Percentiles rank a stretch among this genome's conserved stretches.
These are phyloP conservation scores for Aspergillus asperescens DNA, from an alignment of 495 filamentous ascomycete species.

Conservation along the genomic window DNA sequence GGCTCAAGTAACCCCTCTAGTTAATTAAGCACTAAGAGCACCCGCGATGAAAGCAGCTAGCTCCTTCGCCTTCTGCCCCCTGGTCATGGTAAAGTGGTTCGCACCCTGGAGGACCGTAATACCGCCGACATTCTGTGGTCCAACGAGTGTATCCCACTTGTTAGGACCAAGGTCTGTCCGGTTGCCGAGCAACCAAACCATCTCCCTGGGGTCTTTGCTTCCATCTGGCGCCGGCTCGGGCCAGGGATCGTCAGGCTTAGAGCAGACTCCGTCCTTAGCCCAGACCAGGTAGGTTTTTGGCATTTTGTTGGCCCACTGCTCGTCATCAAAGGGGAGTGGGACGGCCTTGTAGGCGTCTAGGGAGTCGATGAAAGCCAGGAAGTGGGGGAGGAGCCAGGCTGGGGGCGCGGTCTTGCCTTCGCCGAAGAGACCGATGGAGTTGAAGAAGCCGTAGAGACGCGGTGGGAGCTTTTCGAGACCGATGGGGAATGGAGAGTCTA, in stretches of 20 bases:
- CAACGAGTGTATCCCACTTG: slow-evolving; percentile 72
- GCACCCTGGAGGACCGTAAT: slow-evolving; percentile 40
- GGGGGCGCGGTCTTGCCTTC: slow-evolving; percentile 61
- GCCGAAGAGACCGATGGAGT: slow-evolving; percentile 73
- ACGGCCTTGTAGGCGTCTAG: slow-evolving; percentile 64
- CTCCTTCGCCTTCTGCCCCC: slow-evolving; percentile 34
- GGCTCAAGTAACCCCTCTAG: not conserved
- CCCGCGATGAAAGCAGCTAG: slow-evolving; percentile 30
- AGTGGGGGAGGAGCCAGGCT: slow-evolving; percentile 80
- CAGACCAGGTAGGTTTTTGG: slow-evolving; percentile 69
- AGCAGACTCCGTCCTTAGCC: slow-evolving; percentile 77
- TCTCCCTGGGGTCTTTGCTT: slow-evolving; percentile 48
- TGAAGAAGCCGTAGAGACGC: slow-evolving; percentile 73
- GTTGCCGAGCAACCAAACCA: slow-evolving; percentile 74
- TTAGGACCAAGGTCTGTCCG: slow-evolving; percentile 72
- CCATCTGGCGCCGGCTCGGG: slow-evolving; percentile 65
- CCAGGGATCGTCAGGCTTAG: slow-evolving; percentile 60
- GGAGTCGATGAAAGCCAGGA: slow-evolving; percentile 67
- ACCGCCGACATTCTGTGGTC: slow-evolving; percentile 60
- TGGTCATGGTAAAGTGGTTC: slow-evolving; percentile 43
- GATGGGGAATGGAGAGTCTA: slow-evolving; percentile 78
- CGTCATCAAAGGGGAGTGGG: slow-evolving; percentile 34
- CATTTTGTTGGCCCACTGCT: slow-evolving; percentile 37
- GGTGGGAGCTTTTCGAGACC: slow-evolving; percentile 72
- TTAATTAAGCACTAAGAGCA: slow-evolving; percentile 1